Evolutionary conservation across 768 basidiomycete genomes (phyloP).

Genomic region (Mycena rosella): DNA sequence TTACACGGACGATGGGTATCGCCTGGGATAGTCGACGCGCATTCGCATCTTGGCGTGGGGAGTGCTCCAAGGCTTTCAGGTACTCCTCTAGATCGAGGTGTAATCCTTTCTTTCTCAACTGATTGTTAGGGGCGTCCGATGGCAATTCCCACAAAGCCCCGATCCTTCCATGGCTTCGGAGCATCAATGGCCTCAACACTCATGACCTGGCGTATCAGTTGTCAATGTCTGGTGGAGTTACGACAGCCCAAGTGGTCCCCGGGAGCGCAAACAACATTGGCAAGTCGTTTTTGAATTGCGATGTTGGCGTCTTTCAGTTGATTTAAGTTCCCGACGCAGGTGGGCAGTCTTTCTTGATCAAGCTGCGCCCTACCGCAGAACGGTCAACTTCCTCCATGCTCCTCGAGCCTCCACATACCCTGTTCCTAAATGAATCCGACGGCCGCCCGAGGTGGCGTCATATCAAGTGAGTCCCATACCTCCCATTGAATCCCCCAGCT

Average conservation of each 20-base stretch:
- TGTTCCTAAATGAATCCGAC: conserved; percentile 52
- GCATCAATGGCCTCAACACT: conserved; percentile 82
- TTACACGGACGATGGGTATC: neutral
- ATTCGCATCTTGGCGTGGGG: conserved; percentile 5
- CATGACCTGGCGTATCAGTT: conserved; percentile 73
- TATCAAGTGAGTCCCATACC: conserved; percentile 67
- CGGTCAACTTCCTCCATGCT: conserved; percentile 74
- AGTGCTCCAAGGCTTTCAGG: neutral
- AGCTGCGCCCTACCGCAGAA: conserved; percentile 75
- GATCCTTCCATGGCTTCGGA: conserved; percentile 72
- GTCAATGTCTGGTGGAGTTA: conserved; percentile 76
- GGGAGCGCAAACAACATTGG: conserved; percentile 76
- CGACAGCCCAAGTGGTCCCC: conserved; percentile 79
- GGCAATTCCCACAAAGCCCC: conserved; percentile 66
- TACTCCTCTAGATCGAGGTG: neutral
- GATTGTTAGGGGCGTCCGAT: conserved; percentile 59
- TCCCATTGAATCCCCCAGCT: neutral
- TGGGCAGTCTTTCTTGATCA: conserved; percentile 84
- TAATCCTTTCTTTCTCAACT: neutral
- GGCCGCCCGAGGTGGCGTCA: conserved; percentile 69
- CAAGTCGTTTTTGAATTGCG: conserved; percentile 35
- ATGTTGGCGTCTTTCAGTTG: neutral
- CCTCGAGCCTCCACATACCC: conserved; percentile 76
- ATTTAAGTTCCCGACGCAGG: conserved; percentile 50
- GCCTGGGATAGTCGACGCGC: conserved; percentile 2